Conservation (phyloP, 1,284 basidiomycete species). For the Trametes polyzona region DNA sequence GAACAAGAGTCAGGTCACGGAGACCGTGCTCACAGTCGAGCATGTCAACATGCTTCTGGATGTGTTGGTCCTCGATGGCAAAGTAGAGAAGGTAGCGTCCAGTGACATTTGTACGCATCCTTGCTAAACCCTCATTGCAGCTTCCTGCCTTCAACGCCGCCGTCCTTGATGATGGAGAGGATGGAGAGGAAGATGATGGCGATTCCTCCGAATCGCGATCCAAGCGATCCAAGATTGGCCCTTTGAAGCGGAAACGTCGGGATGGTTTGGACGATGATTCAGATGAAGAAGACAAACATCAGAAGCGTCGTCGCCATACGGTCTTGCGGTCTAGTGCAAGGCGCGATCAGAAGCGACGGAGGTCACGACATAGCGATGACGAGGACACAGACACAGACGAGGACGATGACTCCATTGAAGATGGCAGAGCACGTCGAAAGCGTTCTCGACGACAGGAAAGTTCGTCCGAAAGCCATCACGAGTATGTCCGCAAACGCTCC, state of each 20-base stretch:
- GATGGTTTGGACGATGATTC: too few species aligned
- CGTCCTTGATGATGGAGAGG: conserved; percentile 39
- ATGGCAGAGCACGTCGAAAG: too few species aligned
- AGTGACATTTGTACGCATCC: background rate
- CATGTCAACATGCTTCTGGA: conserved; percentile 86
- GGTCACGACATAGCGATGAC: too few species aligned
- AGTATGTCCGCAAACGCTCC: background rate
- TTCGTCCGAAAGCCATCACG: too few species aligned
- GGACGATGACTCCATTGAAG: background rate
- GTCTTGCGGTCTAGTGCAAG: too few species aligned
- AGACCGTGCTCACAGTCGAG: conserved; percentile 79
- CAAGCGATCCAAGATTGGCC: background rate
- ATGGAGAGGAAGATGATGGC: too few species aligned
- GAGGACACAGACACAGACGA: too few species aligned
- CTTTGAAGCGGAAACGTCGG: too few species aligned
- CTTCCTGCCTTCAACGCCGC: conserved; percentile 74
- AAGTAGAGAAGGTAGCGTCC: conserved; percentile 73
- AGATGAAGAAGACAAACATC: too few species aligned
- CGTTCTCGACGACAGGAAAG: too few species aligned
- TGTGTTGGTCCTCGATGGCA: conserved; percentile 83
- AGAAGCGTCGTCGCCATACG: too few species aligned
- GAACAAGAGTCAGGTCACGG: conserved; percentile 74
- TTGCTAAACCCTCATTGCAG: conserved; percentile 37
- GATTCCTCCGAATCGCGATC: background rate
- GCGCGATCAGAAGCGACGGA: too few species aligned